phyloP scores from a whole-genome alignment of 176 grass and related monocot genomes.

The Eleusine indica region DNA sequence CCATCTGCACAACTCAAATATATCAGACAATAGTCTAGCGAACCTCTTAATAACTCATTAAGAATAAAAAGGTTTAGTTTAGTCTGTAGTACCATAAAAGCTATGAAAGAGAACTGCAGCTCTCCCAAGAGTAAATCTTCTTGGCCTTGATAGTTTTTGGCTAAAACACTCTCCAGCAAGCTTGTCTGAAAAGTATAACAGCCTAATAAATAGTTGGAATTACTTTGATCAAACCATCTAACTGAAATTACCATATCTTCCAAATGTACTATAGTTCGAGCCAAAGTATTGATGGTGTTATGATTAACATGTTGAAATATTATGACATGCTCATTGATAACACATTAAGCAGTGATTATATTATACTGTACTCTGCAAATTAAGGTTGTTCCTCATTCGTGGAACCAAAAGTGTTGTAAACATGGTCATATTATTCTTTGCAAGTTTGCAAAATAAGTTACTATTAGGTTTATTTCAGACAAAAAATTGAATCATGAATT shows the following conservation, averaged over 20 bases:
- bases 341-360: background rate
- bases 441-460: no score
- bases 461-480: background rate
- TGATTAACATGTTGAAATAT: background rate
- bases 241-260: slow-evolving; percentile 9
- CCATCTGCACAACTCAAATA: slow-evolving; percentile 65
- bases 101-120: slow-evolving; percentile 81
- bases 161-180: slow-evolving; percentile 73
- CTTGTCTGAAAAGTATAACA: slow-evolving; percentile 63
- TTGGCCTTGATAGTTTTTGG: slow-evolving; percentile 61
- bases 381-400: background rate
- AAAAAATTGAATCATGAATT: background rate
- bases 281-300: background rate
- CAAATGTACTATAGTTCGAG: slow-evolving; percentile 17
- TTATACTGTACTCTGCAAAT: background rate
- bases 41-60: background rate
- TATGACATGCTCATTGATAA: background rate
- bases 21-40: slow-evolving; percentile 7
- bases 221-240: background rate
- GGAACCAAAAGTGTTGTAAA: background rate
- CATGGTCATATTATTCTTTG: background rate
- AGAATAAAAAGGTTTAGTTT: slow-evolving; percentile 9
- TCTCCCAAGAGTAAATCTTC: slow-evolving; percentile 87
- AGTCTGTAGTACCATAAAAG: slow-evolving; percentile 78
- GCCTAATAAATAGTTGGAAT: slow-evolving; percentile 24